Evolutionary conservation across 345 rosid species (phyloP), one percentile per base, ranked within the genome.

Genomic region (Triadica sebifera): DNA sequence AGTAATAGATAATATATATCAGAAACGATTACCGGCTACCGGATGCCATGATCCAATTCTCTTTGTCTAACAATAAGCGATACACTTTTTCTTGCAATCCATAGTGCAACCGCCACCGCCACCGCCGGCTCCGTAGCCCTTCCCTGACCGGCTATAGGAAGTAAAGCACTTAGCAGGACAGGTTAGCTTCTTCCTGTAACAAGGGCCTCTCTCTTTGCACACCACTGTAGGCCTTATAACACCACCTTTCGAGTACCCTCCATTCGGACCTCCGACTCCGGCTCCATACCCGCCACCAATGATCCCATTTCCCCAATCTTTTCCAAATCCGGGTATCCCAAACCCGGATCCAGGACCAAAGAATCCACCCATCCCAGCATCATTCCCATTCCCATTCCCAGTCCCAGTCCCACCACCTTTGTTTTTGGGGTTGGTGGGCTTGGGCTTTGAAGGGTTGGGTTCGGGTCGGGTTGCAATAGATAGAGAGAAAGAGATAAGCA

Each of bases 31-130:
- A 56, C 77, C 71, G 37, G 72, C 72, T 8, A 65, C 53, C 52
- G 46, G 29, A 45, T 25, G 67, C 72, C 65, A 56, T 52, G n/a
- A 15, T n/a, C 11, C 25, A 38, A 8, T 4, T 15, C 3, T 4
- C 13, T 34, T n/a, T 8, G 38, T 65, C 69, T 76, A 95, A 77
- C 99, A 95, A 41, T 87, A 95, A 76, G 99, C 99, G 57, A 87
- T 41, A 63, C 99, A 95, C 79, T 91, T 92, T 83, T 92, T 91
- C 94, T 94, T 90, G 73, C 99, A 95, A 62, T 95, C 99, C 84
- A 91, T 81, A 51, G 93, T 95, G 83, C 99, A 95, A 1, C 99
- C 93, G 1, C 99, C 99, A 0, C 99, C 96, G 0, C 99, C 99
- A 4, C 99, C 99, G 0, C 99, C 99, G 17, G 75, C 84, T 15